Percentiles rank a stretch among this genome's conserved stretches.
phyloP scores from a whole-genome alignment of 495 filamentous ascomycete species.

The Cudoniella acicularis region DNA sequence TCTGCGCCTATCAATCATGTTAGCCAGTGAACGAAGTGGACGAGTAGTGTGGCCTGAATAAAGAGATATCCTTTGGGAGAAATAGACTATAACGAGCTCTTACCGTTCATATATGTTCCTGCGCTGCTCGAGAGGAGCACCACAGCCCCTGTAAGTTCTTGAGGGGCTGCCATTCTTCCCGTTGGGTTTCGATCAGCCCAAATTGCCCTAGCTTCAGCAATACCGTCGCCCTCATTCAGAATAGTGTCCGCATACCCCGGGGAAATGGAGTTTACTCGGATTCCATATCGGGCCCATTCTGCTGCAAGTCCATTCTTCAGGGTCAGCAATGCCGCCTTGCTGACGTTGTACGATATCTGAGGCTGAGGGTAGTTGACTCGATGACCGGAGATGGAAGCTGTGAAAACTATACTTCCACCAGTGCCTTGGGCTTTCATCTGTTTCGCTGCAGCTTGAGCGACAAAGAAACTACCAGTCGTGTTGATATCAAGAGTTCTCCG shows the following conservation, averaged over 20 bases:
- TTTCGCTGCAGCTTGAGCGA: constrained; percentile 60
- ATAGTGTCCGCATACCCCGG: constrained; percentile 83
- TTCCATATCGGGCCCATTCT: constrained; percentile 61
- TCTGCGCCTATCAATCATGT: constrained; percentile 24
- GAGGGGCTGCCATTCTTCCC: constrained; percentile 60
- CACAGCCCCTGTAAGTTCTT: constrained; percentile 64
- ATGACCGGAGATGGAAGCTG: constrained; percentile 65
- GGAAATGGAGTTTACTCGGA: constrained; percentile 65
- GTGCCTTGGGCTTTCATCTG: constrained; percentile 45
- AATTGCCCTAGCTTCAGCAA: constrained; percentile 48
- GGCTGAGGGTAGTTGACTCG: constrained; percentile 65
- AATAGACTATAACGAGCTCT: constrained; percentile 7
- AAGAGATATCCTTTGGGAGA: too few relatives aligned
- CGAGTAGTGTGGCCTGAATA: too few relatives aligned
- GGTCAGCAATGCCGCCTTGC: constrained; percentile 59
- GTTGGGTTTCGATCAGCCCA: constrained; percentile 64
- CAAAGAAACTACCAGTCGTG: constrained; percentile 63
- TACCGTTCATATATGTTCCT: constrained; percentile 65
- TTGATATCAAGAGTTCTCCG: constrained; percentile 62
- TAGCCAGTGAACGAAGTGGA: not conserved
- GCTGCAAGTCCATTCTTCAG: constrained; percentile 59
- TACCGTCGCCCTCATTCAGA: constrained; percentile 62
- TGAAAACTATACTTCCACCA: constrained; percentile 61
- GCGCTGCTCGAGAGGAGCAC: constrained; percentile 60
- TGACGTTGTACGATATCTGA: constrained; percentile 67